Percentiles rank a stretch among this genome's conserved stretches.
phyloP scores from a whole-genome alignment of 2,329 filamentous ascomycete species.

The Hansfordia pulvinata region DNA sequence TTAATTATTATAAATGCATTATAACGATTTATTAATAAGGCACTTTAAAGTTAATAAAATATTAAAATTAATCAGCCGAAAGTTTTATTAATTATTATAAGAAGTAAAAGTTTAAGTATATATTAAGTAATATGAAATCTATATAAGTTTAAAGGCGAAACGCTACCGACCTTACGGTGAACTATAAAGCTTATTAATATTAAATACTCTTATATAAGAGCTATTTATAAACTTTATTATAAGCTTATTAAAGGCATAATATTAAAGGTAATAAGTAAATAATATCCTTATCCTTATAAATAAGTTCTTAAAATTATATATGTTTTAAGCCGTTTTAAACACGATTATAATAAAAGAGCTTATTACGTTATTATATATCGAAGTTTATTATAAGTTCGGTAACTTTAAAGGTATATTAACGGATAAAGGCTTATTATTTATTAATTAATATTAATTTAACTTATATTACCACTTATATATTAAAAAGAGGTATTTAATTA shows the following conservation, averaged over 20 bases:
- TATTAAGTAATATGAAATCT: constrained; percentile 1
- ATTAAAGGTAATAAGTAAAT: constrained; percentile 5
- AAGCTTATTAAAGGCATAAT: constrained; percentile 2
- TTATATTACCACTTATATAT: constrained; percentile 7
- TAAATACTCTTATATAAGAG: constrained; percentile 1
- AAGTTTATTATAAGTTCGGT: too few relatives aligned
- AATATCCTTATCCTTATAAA: too few relatives aligned
- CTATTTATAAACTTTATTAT: constrained; percentile 7
- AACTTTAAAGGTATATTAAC: too few relatives aligned
- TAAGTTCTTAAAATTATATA: background rate
- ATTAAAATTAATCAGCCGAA: constrained; percentile 1
- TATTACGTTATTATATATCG: constrained; percentile 4
- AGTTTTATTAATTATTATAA: constrained; percentile 1
- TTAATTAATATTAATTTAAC: constrained; percentile 6
- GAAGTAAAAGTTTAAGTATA: background rate
- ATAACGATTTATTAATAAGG: constrained; percentile 1
- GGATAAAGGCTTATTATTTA: too few relatives aligned
- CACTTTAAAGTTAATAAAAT: constrained; percentile 2
- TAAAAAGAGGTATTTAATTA: constrained; percentile 9
- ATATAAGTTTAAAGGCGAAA: background rate
- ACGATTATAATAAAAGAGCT: constrained; percentile 2
- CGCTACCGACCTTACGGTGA: constrained; percentile 1
- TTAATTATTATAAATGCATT: background rate
- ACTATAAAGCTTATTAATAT: constrained; percentile 1
- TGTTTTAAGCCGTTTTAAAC: constrained; percentile 1